Base-by-base conservation (phyloP, 176 grass and related monocot genomes). In the Cenchrus americanus region DNA sequence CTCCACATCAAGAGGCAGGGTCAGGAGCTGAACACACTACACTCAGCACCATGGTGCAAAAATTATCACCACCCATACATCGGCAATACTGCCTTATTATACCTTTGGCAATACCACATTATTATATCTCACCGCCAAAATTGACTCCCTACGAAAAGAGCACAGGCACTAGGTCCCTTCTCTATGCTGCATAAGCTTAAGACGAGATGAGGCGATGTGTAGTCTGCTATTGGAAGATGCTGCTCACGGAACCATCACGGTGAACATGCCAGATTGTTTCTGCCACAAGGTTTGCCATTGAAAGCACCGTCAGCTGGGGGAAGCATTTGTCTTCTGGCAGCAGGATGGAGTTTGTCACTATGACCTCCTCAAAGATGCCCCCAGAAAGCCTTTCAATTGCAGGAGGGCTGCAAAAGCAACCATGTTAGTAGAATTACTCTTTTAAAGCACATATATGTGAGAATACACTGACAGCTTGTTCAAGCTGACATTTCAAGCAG, bases 241-340 rank as follows among this genome's bases (percentile, higher is more conserved):
- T 94, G 80, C 87, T 92, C 49, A 99, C 81, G 0, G 96, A 99
- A 44, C 87, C 83, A 14, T 96, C 89, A 2, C 86, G 73, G 64
- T 99, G 89, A 43, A 99, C 96, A 74, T 91, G 89, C 87, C 93
- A 92, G 60, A 99, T 96, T 13, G 91, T 96, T 83, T 99, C 93
- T 15, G 82, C 96, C 37, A 99, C 82, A 79, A 96, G 96, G 88
- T 99, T 99, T 8, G 93, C 91, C 71, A 99, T 92, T 19, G 96
- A 94, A 13, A 99, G 85, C 79, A 99, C 93, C 0, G 93, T 99
- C 60, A 96, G 50, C 79, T 99, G 93, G 41, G 89, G 89, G 53
- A 96, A 99, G 59, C 74, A 87, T 76, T 88, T 92, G 47, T 89
- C 23, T 50, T 94, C 80, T n/a, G 83, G 58, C 13, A 92, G 67